Base-by-base conservation (phyloP, 139 green algal species). In the Asterochloris sp. region DNA sequence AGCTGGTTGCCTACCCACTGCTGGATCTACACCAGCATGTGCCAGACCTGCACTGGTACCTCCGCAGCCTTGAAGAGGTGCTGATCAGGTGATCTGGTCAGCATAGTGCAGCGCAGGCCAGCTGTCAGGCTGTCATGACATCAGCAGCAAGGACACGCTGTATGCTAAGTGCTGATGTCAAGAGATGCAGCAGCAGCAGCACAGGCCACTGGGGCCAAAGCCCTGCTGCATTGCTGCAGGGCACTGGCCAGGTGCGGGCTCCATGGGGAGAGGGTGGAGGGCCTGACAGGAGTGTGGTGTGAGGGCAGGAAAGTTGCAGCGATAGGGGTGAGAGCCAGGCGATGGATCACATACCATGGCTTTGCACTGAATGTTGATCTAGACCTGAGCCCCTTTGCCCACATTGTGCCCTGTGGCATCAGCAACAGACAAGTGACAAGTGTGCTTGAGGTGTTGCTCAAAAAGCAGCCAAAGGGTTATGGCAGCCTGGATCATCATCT, bases 361-460 rank as follows among this genome's bases (percentile, higher is more conserved):
- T 38, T 97, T 14, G 93, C 93, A 2, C 69, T 97, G 4, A 97
- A 97, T 81, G 90, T 97, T 0, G 74, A 74, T 61, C 84, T 79
- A 6, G 90, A 96, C 76, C 76, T 97, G 19, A 19, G 14, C 10
- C 86, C 88, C 1, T 97, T 96, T 73, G 6, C 73, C 2, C 23
- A 84, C 63, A 96, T 97, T 76, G 87, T 96, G 47, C 93, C 93
- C 13, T 97, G 93, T 75, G 93, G 93, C 54, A 94, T 97, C 28
- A 47, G 78, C 1, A 87, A 89, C 69, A 74, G 83, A 15, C 62
- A 78, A 12, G 91, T 96, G 16, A 89, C 85, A 29, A 89, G 73
- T 73, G 77, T 92, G 11, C 4, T 47, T 63, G 64, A 38, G 17
- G 8, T 80, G 38, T 6, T 54, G 12, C 80, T 89, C 19, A 78